Conservation (phyloP, 2,329 filamentous ascomycete genomes). For the Tricladium varicosporioides region DNA sequence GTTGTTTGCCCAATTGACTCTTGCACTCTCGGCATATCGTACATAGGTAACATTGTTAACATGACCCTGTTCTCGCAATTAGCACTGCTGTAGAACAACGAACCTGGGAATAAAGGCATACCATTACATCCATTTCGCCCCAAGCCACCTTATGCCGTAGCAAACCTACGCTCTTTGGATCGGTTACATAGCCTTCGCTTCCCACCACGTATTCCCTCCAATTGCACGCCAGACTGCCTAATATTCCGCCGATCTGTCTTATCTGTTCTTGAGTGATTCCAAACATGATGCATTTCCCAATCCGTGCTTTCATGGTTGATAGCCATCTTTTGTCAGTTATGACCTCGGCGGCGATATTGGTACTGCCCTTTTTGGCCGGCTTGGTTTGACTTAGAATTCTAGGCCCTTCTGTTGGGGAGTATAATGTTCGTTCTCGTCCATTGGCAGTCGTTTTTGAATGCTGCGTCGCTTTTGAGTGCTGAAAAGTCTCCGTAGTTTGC, state of each 20-base stretch:
- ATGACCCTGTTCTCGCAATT: slow-evolving; percentile 52
- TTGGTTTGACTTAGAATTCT: not conserved
- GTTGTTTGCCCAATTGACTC: slow-evolving; percentile 75
- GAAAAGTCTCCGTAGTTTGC: too few species aligned
- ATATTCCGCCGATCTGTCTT: slow-evolving; percentile 54
- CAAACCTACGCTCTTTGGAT: slow-evolving; percentile 58
- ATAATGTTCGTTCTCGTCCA: too few species aligned
- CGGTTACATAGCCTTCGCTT: slow-evolving; percentile 72
- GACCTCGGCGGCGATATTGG: slow-evolving; percentile 10
- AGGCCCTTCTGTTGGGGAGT: too few species aligned
- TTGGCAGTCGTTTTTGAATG: too few species aligned
- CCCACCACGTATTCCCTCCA: slow-evolving; percentile 74
- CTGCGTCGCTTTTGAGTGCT: too few species aligned
- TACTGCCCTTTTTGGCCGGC: not conserved
- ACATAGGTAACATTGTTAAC: slow-evolving; percentile 87
- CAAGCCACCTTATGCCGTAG: slow-evolving; percentile 69
- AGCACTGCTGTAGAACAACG: not conserved
- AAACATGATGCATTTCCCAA: slow-evolving; percentile 75
- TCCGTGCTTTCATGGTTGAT: slow-evolving; percentile 60
- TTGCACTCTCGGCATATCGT: slow-evolving; percentile 77
- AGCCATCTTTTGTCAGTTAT: slow-evolving; percentile 58
- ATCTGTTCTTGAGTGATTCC: slow-evolving; percentile 58
- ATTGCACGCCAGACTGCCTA: slow-evolving; percentile 57
- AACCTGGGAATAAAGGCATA: slow-evolving; percentile 35
- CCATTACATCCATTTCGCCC: slow-evolving; percentile 78